Conservation (phyloP, 306 rosid species). For the Begonia peltatifolia region DNA sequence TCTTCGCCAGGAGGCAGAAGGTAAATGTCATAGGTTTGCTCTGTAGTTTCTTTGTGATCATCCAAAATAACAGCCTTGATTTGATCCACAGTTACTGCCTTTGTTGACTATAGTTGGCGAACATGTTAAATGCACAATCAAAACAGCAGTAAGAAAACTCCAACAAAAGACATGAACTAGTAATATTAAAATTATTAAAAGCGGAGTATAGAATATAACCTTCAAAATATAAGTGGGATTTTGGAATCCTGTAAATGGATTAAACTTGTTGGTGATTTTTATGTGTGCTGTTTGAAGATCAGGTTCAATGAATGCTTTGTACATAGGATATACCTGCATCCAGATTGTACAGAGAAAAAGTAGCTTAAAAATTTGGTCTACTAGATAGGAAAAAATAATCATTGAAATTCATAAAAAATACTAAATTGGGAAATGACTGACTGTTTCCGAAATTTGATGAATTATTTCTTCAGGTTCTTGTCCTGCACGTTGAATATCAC, state of each 20-base stretch:
- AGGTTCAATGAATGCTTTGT: constrained; percentile 97
- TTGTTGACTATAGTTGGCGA: constrained; percentile 51
- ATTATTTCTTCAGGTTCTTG: constrained; percentile 98
- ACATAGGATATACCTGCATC: constrained; percentile 90
- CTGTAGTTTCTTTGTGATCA: constrained; percentile 57
- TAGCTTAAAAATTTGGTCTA: constrained; percentile 12
- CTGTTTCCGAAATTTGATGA: constrained; percentile 98
- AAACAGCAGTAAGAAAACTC: constrained; percentile 5
- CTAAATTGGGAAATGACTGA: constrained; percentile 30
- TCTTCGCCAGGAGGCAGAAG: constrained; percentile 99
- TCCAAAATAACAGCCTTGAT: constrained; percentile 62
- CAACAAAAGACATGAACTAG: constrained; percentile 7
- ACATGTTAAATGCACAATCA: not conserved
- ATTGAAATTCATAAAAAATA: constrained; percentile 9
- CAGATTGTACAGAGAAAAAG: constrained; percentile 6
- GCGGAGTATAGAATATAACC: constrained; percentile 21
- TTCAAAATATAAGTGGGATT: constrained; percentile 86
- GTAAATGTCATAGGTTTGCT: constrained; percentile 96
- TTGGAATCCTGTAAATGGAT: constrained; percentile 93
- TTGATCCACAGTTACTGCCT: constrained; percentile 60
- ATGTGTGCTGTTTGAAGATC: constrained; percentile 97
- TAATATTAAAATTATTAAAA: constrained; percentile 5
- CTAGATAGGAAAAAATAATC: constrained; percentile 2
- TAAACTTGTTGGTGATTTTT: constrained; percentile 81
- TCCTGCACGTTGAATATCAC: constrained; percentile 95